Conservation (phyloP, 2,329 filamentous ascomycete genomes). For the Paracoccidioides lutzii region DNA sequence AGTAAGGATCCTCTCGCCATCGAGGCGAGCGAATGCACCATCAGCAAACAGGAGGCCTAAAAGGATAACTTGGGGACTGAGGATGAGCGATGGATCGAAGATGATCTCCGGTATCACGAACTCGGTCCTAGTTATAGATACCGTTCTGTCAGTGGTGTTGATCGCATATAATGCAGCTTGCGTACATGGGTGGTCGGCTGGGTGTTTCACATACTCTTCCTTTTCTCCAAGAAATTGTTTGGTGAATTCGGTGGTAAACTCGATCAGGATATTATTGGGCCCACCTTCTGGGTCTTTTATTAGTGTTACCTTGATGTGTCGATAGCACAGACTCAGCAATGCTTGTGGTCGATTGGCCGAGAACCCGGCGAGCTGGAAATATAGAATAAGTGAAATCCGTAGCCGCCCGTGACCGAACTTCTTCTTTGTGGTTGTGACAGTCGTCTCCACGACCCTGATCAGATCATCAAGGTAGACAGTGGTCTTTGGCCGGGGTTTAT, state of each 20-base stretch:
- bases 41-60: background rate
- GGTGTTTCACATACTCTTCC: conserved; percentile 1
- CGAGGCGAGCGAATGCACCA: background rate
- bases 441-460: background rate
- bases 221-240: conserved; percentile 4
- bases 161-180: too few species aligned
- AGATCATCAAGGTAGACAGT: too few species aligned
- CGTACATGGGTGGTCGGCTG: background rate
- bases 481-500: too few species aligned
- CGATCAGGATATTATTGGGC: conserved; percentile 1
- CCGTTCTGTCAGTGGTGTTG: background rate
- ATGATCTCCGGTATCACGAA: background rate
- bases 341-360: background rate
- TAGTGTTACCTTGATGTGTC: background rate
- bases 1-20: background rate
- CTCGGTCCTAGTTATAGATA: background rate
- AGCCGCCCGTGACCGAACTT: conserved; percentile 3
- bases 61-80: background rate
- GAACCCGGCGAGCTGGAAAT: conserved; percentile 1
- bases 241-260: conserved; percentile 2
- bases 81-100: background rate
- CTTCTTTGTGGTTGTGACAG: background rate
- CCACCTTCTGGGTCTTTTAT: background rate
- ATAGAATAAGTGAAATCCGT: background rate
- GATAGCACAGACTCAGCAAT: conserved; percentile 2